Evolutionary conservation across 768 basidiomycete species (phyloP).

Genomic region (Kwoniella heveanensis): DNA sequence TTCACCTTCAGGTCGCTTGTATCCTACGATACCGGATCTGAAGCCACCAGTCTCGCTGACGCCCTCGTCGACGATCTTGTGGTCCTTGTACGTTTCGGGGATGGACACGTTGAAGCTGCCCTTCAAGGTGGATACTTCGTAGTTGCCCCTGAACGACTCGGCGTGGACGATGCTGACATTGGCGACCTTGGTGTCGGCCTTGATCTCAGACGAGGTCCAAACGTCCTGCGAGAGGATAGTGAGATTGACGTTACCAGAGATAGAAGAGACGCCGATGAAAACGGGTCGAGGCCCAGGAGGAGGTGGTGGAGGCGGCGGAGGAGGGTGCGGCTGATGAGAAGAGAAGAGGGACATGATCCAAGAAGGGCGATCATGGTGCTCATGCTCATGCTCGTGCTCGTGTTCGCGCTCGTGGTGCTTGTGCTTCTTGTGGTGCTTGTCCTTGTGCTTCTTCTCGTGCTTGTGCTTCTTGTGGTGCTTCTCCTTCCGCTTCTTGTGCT

Average conservation of each 20-base stretch:
- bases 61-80: slow-evolving; percentile 29
- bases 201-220: slow-evolving; percentile 25
- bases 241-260: slow-evolving; percentile 35
- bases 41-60: slow-evolving; percentile 30
- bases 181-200: slow-evolving; percentile 32
- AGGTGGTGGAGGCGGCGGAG: slow-evolving; percentile 5
- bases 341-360: background rate
- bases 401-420: slow-evolving; percentile 16
- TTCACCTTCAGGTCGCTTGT: slow-evolving; percentile 24
- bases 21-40: slow-evolving; percentile 31
- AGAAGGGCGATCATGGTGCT: background rate
- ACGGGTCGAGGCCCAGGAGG: slow-evolving; percentile 33
- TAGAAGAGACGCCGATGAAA: slow-evolving; percentile 33
- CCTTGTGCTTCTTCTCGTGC: slow-evolving; percentile 18
- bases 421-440: slow-evolving; percentile 19
- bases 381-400: slow-evolving; percentile 17
- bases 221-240: slow-evolving; percentile 24
- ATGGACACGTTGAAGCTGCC: slow-evolving; percentile 26
- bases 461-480: slow-evolving; percentile 16
- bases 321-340: background rate
- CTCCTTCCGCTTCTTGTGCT: slow-evolving; percentile 9
- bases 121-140: slow-evolving; percentile 26
- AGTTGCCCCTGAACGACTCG: slow-evolving; percentile 36
- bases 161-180: slow-evolving; percentile 23
- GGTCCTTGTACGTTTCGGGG: slow-evolving; percentile 30